Percentiles rank a stretch among this genome's conserved stretches.
Evolutionary conservation across 768 basidiomycete genomes (phyloP).

Genomic region (Postia placenta): DNA sequence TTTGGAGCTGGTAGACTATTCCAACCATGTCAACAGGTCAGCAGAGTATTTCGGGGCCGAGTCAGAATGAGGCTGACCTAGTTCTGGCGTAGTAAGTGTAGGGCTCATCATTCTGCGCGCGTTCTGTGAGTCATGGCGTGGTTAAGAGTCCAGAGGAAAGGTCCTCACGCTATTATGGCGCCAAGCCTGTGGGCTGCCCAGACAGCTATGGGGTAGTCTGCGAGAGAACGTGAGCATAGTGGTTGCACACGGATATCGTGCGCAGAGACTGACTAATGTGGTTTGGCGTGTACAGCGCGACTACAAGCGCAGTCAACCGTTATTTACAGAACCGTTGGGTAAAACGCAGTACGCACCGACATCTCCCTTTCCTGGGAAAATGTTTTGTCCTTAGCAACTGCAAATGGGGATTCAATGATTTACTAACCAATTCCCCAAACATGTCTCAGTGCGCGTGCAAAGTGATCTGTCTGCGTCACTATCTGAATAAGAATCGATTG

Average conservation of each 20-base stretch:
- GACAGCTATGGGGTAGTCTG: constrained; percentile 8
- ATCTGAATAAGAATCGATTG: too few species aligned
- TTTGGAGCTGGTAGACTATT: constrained; percentile 21
- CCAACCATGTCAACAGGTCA: too few species aligned
- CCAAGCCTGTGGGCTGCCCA: constrained; percentile 12
- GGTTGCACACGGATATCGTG: neutral
- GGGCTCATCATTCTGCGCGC: constrained; percentile 3
- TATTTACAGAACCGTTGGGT: neutral
- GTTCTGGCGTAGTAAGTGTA: constrained; percentile 4
- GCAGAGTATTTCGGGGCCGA: neutral
- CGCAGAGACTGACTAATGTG: neutral
- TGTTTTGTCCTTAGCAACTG: too few species aligned
- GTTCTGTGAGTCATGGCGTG: neutral
- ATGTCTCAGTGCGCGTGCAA: too few species aligned
- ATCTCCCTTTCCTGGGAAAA: constrained; percentile 1
- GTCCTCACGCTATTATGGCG: constrained; percentile 11
- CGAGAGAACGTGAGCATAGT: neutral
- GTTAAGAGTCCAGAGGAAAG: neutral
- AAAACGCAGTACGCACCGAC: neutral
- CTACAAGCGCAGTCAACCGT: neutral
- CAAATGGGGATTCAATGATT: too few species aligned
- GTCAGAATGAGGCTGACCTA: neutral
- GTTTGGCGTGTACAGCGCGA: constrained; percentile 5
- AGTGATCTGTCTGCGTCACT: too few species aligned
- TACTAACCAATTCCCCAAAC: too few species aligned